Evolutionary conservation across 805 yeast species (phyloP).

Genomic region (Ogataea zsoltii): DNA sequence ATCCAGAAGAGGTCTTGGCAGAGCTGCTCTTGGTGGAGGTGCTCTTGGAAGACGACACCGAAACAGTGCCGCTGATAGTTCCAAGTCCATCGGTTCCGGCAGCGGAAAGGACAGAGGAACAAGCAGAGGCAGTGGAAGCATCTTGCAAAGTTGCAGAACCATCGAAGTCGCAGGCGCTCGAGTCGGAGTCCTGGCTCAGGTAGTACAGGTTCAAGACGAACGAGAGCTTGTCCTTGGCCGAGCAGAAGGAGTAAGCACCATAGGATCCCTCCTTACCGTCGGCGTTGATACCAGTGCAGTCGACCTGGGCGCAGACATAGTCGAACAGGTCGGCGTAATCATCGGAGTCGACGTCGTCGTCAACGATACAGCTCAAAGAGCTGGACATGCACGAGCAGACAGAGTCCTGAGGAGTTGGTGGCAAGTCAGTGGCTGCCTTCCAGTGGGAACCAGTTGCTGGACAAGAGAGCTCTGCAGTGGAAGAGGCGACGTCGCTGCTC

Average conservation of each 20-base stretch:
- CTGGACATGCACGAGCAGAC: conserved; percentile 64
- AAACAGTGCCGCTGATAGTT: conserved; percentile 41
- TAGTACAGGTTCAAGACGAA: conserved; percentile 68
- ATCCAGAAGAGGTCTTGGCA: conserved; percentile 17
- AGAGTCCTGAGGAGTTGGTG: conserved; percentile 73
- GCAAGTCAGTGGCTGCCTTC: conserved; percentile 67
- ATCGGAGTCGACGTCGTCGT: conserved; percentile 49
- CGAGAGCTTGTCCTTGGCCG: conserved; percentile 62
- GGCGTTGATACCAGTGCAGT: conserved; percentile 61
- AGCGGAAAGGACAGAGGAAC: conserved; percentile 56
- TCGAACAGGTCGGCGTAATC: conserved; percentile 64
- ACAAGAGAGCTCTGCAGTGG: conserved; percentile 53
- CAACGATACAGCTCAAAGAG: conserved; percentile 61
- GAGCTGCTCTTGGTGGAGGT: conserved; percentile 18
- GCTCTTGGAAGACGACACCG: conserved; percentile 27
- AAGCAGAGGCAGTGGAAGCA: conserved; percentile 51
- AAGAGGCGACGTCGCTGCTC: conserved; percentile 39
- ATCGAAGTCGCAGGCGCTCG: conserved; percentile 64
- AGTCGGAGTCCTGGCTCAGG: conserved; percentile 40
- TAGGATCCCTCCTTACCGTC: conserved; percentile 67
- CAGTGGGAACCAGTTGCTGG: conserved; percentile 59
- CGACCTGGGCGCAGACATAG: conserved; percentile 52
- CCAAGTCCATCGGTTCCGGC: conserved; percentile 77
- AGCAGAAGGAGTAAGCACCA: conserved; percentile 75
- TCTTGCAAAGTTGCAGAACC: conserved; percentile 62